Conservation (phyloP, 1,284 basidiomycete genomes). For the Pholiota adiposa region DNA sequence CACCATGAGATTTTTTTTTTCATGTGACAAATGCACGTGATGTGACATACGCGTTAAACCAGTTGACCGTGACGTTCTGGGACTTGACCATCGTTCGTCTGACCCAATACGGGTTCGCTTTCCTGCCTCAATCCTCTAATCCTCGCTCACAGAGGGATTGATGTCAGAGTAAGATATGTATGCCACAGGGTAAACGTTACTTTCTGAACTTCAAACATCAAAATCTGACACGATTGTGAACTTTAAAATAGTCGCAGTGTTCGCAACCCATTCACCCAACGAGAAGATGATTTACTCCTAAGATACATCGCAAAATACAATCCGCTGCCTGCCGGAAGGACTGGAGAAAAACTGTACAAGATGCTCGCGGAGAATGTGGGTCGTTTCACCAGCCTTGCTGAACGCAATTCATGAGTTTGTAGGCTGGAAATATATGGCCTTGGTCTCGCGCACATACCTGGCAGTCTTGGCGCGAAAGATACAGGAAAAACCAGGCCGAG, state of each 20-base stretch:
- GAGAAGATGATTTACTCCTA: slow-evolving; percentile 56
- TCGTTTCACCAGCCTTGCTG: slow-evolving; percentile 36
- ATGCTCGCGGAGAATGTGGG: slow-evolving; percentile 56
- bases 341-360: slow-evolving; percentile 63
- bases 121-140: no score
- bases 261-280: slow-evolving; percentile 19
- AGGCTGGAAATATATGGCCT: slow-evolving; percentile 24
- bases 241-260: neutral
- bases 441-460: slow-evolving; percentile 70
- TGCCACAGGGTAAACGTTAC: neutral
- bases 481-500: slow-evolving; percentile 52
- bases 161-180: neutral
- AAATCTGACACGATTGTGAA: neutral
- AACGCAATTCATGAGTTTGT: slow-evolving; percentile 10
- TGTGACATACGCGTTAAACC: slow-evolving; percentile 15
- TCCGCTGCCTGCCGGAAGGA: slow-evolving; percentile 48
- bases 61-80: neutral
- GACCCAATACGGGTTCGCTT: no score
- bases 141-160: no score
- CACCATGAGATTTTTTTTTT: no score
- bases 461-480: slow-evolving; percentile 73
- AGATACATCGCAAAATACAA: slow-evolving; percentile 62
- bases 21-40: slow-evolving; percentile 8
- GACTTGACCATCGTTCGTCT: neutral
- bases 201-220: neutral